A percentile compares a stretch with the other conserved stretches of the same genome.
Conservation (phyloP, 345 rosid genomes). For the Brassica cretica region DNA sequence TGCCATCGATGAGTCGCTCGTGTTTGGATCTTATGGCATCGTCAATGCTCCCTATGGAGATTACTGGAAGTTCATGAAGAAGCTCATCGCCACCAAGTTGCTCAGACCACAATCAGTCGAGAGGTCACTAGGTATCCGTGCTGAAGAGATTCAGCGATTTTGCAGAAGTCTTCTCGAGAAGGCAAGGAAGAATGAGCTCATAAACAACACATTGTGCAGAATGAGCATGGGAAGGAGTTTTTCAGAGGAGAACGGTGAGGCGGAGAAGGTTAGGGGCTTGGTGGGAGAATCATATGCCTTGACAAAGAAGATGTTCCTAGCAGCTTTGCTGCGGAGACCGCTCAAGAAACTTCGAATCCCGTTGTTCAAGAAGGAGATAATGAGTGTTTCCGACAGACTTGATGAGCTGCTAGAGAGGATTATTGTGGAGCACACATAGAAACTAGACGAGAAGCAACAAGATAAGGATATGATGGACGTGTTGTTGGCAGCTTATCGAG, state of each 20-base stretch:
- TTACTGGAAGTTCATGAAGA: constrained; percentile 36
- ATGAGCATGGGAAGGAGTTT: not conserved
- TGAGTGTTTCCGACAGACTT: not conserved
- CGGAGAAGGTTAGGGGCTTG: not conserved
- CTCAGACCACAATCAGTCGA: constrained; percentile 21
- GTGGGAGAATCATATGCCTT: not conserved
- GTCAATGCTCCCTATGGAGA: constrained; percentile 17
- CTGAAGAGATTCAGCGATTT: not conserved
- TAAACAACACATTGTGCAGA: not conserved
- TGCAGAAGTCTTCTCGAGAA: not conserved
- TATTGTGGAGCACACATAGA: not conserved
- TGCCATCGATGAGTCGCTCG: not conserved
- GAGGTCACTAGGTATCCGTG: constrained; percentile 7
- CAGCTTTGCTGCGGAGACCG: not conserved
- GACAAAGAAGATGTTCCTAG: not conserved
- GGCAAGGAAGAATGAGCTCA: not conserved
- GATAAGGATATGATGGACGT: not conserved
- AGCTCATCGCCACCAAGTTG: constrained; percentile 24
- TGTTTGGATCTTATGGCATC: constrained; percentile 11
- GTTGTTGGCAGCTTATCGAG: not conserved
- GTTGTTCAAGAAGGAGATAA: not conserved
- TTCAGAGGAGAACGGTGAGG: not conserved
- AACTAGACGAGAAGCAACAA: not conserved
- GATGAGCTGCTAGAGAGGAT: not conserved
- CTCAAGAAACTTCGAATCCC: not conserved